Conservation (phyloP, 768 basidiomycete species). For the Crucibulum laeve region DNA sequence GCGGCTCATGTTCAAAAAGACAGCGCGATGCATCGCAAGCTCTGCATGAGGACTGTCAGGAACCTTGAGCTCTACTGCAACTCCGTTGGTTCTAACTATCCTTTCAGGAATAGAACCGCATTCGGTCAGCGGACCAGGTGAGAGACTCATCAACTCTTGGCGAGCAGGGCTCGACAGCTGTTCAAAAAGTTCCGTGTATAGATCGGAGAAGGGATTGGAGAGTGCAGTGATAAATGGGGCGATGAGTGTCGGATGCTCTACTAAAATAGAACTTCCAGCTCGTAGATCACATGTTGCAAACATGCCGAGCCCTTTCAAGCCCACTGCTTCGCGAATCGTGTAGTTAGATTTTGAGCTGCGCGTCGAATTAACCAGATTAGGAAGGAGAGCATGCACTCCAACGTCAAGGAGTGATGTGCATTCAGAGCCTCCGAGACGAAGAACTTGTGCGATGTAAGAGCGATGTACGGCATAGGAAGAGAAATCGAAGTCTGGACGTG, state of each 20-base stretch:
- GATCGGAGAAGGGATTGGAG: conserved; percentile 13
- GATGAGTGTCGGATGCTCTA: conserved; percentile 29
- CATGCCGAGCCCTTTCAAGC: conserved; percentile 20
- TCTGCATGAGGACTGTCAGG: conserved; percentile 17
- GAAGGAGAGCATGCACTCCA: conserved; percentile 22
- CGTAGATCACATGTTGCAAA: conserved; percentile 17
- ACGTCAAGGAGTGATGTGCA: conserved; percentile 25
- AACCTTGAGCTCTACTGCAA: conserved; percentile 25
- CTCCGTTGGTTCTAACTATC: conserved; percentile 25
- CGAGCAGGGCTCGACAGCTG: conserved; percentile 15
- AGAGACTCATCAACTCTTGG: conserved; percentile 17
- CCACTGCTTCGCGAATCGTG: conserved; percentile 4
- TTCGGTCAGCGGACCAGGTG: conserved; percentile 7
- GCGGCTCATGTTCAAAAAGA: conserved; percentile 30
- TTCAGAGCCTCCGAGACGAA: conserved; percentile 13
- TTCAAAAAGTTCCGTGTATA: conserved; percentile 20
- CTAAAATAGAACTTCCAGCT: conserved; percentile 16
- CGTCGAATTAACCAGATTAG: conserved; percentile 2
- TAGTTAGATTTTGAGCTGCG: conserved; percentile 2
- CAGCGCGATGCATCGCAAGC: conserved; percentile 24
- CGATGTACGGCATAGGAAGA: conserved; percentile 18
- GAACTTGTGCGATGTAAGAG: conserved; percentile 17
- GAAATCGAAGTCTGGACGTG: conserved; percentile 20
- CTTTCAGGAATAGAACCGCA: conserved; percentile 16
- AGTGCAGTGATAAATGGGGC: conserved; percentile 25